phyloP scores from a whole-genome alignment of 2,329 filamentous ascomycete genomes.

The Chaetomiaceae sp. region DNA sequence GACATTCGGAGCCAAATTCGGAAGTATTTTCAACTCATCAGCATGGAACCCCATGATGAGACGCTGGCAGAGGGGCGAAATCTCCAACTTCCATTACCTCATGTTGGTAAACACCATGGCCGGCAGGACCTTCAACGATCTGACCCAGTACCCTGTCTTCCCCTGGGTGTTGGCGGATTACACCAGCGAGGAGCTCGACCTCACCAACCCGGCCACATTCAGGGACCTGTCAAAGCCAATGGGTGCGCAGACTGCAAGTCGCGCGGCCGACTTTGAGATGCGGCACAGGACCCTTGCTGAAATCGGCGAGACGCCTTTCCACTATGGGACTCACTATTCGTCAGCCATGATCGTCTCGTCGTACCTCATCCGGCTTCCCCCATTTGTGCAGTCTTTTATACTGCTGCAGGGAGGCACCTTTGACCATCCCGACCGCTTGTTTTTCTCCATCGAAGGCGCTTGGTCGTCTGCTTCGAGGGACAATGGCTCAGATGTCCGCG shows the following conservation, averaged over 20 bases:
- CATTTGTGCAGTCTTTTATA: slow-evolving; percentile 93
- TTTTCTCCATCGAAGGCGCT: slow-evolving; percentile 85
- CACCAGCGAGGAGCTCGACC: slow-evolving; percentile 84
- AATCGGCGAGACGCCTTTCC: slow-evolving; percentile 89
- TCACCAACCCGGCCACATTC: slow-evolving; percentile 79
- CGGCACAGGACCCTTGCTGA: slow-evolving; percentile 85
- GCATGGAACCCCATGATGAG: slow-evolving; percentile 80
- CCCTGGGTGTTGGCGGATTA: slow-evolving; percentile 97
- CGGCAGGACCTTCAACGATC: slow-evolving; percentile 92
- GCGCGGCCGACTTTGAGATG: slow-evolving; percentile 76
- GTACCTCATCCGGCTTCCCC: slow-evolving; percentile 89
- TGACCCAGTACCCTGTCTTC: slow-evolving; percentile 97
- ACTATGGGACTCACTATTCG: slow-evolving; percentile 98
- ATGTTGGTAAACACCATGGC: slow-evolving; percentile 99
- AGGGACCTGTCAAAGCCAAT: slow-evolving; percentile 93
- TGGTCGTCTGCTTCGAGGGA: slow-evolving; percentile 87
- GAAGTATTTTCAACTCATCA: slow-evolving; percentile 82
- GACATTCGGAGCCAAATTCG: slow-evolving; percentile 79
- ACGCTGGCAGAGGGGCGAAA: slow-evolving; percentile 88
- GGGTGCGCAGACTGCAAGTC: slow-evolving; percentile 76
- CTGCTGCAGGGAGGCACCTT: slow-evolving; percentile 93
- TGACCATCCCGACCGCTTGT: slow-evolving; percentile 91
- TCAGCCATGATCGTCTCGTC: slow-evolving; percentile 98
- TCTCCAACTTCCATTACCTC: slow-evolving; percentile 97
- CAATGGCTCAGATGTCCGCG: slow-evolving; percentile 90